Conservation (phyloP, 2,329 filamentous ascomycete species). For the Sarocladium oryzae region DNA sequence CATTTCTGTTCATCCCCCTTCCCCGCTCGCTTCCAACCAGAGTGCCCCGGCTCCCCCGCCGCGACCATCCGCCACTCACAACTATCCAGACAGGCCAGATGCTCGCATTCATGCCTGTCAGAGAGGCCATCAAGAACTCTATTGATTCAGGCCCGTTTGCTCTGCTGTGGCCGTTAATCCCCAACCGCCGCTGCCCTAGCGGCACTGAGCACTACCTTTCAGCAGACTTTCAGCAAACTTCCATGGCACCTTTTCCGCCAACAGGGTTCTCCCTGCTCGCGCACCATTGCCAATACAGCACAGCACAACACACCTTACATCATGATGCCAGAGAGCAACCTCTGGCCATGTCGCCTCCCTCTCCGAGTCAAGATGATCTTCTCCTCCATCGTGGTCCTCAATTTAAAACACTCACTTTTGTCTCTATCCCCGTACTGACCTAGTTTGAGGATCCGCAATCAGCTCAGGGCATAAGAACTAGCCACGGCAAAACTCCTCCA, state of each 20-base stretch:
- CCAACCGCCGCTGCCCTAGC: too few species aligned
- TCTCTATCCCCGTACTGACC: neutral
- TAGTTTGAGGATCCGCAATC: neutral
- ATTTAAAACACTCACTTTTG: neutral
- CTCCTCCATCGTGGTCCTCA: neutral
- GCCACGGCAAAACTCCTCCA: neutral
- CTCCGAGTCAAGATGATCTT: neutral
- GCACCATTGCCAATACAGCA: too few species aligned
- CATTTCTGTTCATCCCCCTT: neutral
- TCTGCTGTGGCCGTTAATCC: neutral
- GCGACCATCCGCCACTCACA: neutral
- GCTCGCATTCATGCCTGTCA: neutral
- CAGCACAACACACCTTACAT: too few species aligned
- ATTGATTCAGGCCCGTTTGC: constrained; percentile 4
- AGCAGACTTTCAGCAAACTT: neutral
- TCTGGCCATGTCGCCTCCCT: too few species aligned
- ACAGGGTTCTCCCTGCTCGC: too few species aligned
- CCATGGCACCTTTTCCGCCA: neutral
- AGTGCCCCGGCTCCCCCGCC: constrained; percentile 1
- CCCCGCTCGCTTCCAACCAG: constrained; percentile 6
- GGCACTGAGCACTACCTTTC: too few species aligned
- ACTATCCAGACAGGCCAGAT: neutral
- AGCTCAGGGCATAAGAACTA: neutral
- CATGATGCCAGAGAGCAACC: too few species aligned
- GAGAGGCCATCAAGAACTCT: constrained; percentile 8